Evolutionary conservation across 495 filamentous ascomycete genomes (phyloP), one percentile per base, ranked within the genome.

Genomic region (Neurospora sp.): DNA sequence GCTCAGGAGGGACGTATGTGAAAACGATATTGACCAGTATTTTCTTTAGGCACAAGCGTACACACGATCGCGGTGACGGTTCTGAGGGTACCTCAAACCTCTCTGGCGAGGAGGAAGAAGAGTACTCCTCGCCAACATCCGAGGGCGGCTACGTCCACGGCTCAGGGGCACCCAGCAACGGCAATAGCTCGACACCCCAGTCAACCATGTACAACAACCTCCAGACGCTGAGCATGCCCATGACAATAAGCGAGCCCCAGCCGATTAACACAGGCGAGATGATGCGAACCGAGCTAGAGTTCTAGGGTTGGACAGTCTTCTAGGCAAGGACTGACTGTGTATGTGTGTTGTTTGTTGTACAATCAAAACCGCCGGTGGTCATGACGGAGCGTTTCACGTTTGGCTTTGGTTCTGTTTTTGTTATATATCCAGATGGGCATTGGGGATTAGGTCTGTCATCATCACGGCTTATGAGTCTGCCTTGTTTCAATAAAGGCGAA

Each of bases 1-100:
- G 54, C 27, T 66, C 27, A 31, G 7, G 70, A 74, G 54, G 54
- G 27, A 66, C 27, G 73, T 73, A 78, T 75, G 73, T 72, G 72
- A 75, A 71, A 69, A 46, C 59, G 44, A 76, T 75, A 73, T 76
- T 73, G 75, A 70, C 76, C 27, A 71, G 37, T 72, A 27, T 73
- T 35, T 78, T 78, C 54, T 35, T 76, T 79, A 97, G 93, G 81
- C 96, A 99, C 85, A 94, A 94, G 83, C 93, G 96, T 27, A 98
- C 95, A 39, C 96, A 99, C 78, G 95, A 98, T 82, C 89, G 89
- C 39, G 87, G 87, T 42, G 89, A 90, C 59, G 91, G 90, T 72
- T 88, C 88, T 44, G 93, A 97, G 76, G 92, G 90, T 74, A 79
- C 85, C 74, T 81, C 93, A 82, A 77, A 87, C 85, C 76, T 84